Evolutionary conservation across 352 stramenopile genomes (phyloP), one percentile per base, ranked within the genome.

Genomic region (Phytopythium oedochilum): DNA sequence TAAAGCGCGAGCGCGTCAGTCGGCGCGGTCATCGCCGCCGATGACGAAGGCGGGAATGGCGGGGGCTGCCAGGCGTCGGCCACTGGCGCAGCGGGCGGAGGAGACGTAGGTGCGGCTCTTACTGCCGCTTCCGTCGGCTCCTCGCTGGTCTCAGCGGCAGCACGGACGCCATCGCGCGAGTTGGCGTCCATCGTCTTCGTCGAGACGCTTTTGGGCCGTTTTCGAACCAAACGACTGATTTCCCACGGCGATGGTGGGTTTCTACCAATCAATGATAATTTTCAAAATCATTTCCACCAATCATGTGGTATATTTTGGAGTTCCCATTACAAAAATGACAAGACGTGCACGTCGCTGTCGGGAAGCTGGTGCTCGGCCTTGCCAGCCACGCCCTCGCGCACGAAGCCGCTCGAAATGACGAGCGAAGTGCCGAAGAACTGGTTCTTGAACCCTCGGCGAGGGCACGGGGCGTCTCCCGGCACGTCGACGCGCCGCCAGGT

Each of bases 371-470:
- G 63, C 36, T 88, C 71, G 6, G 77, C 66, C 56, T 75, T 76
- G 25, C 64, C 61, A n/a, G 59, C 71, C 48, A 54, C 39, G 0
- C 40, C 46, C 20, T 72, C 71, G 20, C 60, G 67, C 17, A 89
- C 70, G 38, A 92, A 92, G 40, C 81, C 82, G 36, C 78, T 88
- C n/a, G 77, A 88, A 47, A 92, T 64, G 22, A 89, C 69, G 35
- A 89, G 58, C 15, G 78, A 82, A 6, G 77, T 89, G 65, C 82
- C 77, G 60, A 92, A 88, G 60, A 70, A 91, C 57, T 88, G 81
- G 40, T 67, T 85, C 66, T 89, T 92, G 68, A 89, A 89, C n/a
- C 81, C 81, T 43, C 78, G 66, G 1, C 78, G 78, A 44, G 81
- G 66, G 49, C 81, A 83, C 22, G 81, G 78, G 0, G 63, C 46